These are phyloP conservation scores for Quillaja saponaria DNA, from an alignment of 306 rosid genomes.

Conservation along the genomic window DNA sequence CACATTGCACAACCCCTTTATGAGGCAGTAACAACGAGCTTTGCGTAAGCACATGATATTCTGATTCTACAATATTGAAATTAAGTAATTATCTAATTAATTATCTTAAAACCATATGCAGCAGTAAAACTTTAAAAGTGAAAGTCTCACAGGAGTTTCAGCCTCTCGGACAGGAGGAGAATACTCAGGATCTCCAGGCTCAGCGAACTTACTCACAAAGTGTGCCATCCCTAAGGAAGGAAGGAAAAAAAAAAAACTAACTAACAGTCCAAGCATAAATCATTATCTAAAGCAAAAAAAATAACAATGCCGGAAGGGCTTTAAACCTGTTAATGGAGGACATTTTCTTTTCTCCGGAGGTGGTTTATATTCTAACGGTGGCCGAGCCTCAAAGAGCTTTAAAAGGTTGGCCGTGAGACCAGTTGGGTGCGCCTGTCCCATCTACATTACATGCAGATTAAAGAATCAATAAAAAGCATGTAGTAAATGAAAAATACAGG, in stretches of 20 bases:
- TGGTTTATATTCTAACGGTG: slow-evolving; percentile 87
- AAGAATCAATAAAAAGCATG: not conserved
- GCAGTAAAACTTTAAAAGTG: not conserved
- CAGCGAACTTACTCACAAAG: slow-evolving; percentile 77
- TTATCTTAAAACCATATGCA: too few relatives aligned
- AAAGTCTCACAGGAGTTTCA: slow-evolving; percentile 60
- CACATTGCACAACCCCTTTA: too few relatives aligned
- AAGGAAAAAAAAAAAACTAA: not conserved
- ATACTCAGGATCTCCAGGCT: slow-evolving; percentile 63
- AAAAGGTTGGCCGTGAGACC: slow-evolving; percentile 84
- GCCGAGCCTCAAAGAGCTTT: slow-evolving; percentile 98
- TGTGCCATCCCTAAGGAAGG: slow-evolving; percentile 76
- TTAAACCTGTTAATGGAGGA: slow-evolving; percentile 75
- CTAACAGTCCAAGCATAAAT: slow-evolving; percentile 12
- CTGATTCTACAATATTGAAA: not conserved
- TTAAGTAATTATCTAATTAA: too few relatives aligned
- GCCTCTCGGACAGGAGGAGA: slow-evolving; percentile 48
- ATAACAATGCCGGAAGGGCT: not conserved
- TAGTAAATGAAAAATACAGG: not conserved
- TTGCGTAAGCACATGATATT: not conserved
- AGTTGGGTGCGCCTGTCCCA: slow-evolving; percentile 98
- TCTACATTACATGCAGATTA: slow-evolving; percentile 54
- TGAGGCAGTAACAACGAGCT: not conserved
- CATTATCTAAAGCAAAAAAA: not conserved
- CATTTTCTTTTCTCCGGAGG: slow-evolving; percentile 96